phyloP scores from a whole-genome alignment of 2,329 filamentous ascomycete genomes.

The Colletotrichum salicis region DNA sequence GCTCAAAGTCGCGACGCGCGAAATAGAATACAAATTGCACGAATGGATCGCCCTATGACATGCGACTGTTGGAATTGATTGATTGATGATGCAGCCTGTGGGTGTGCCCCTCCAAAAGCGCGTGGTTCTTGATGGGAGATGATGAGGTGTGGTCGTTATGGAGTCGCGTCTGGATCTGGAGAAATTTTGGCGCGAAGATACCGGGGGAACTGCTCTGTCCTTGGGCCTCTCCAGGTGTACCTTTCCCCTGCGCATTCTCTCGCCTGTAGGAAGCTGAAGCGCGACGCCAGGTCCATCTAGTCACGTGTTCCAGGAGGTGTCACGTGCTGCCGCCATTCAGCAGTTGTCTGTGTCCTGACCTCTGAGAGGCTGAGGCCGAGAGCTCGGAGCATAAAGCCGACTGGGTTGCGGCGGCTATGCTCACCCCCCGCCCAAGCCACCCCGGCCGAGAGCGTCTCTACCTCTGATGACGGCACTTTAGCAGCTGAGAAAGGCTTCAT shows the following conservation, averaged over 20 bases:
- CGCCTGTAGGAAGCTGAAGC: neutral
- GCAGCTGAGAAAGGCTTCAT: constrained; percentile 26
- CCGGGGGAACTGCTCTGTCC: constrained; percentile 10
- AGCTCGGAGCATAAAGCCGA: constrained; percentile 2
- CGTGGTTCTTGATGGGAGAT: constrained; percentile 27
- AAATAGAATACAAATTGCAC: constrained; percentile 16
- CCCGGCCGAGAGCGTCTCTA: neutral
- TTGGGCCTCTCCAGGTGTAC: neutral
- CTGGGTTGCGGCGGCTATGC: neutral
- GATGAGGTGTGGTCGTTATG: constrained; percentile 30
- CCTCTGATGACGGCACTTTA: constrained; percentile 28
- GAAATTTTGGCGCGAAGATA: constrained; percentile 52
- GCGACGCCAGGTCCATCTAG: neutral
- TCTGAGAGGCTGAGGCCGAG: neutral
- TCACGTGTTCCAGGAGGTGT: neutral
- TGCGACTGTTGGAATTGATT: constrained; percentile 19
- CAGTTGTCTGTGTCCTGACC: too few species aligned
- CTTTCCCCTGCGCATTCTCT: neutral
- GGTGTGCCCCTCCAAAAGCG: constrained; percentile 25
- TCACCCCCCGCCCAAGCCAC: neutral
- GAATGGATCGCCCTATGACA: neutral
- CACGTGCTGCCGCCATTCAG: neutral
- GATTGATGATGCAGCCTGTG: constrained; percentile 24
- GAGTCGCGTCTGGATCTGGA: constrained; percentile 43
- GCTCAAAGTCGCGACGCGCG: constrained; percentile 30